Evolutionary conservation across 768 basidiomycete species (phyloP).

Genomic region (Clathrus columnatus): DNA sequence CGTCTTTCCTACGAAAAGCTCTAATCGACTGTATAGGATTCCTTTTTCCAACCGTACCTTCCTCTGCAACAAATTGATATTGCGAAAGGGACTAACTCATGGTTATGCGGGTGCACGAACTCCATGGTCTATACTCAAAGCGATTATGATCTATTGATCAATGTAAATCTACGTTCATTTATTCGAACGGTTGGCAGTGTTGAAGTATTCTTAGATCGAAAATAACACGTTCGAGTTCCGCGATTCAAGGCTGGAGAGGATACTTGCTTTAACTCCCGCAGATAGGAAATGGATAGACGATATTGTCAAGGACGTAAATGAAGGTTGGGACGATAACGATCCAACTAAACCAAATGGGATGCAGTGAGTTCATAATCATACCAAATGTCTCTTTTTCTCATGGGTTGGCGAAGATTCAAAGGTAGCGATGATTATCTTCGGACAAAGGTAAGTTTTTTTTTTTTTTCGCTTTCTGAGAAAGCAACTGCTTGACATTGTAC

Average conservation of each 20-base stretch:
- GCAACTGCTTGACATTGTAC: not conserved
- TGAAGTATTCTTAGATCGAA: conserved; percentile 55
- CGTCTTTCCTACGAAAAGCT: not conserved
- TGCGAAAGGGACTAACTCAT: conserved; percentile 68
- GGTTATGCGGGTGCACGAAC: conserved; percentile 94
- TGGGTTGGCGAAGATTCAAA: conserved; percentile 57
- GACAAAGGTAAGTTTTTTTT: conserved; percentile 48
- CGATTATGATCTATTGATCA: conserved; percentile 84
- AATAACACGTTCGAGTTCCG: conserved; percentile 80
- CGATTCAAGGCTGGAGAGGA: conserved; percentile 69
- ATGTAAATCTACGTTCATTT: conserved; percentile 39
- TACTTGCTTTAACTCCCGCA: conserved; percentile 76
- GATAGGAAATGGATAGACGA: conserved; percentile 99
- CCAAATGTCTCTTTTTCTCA: not conserved
- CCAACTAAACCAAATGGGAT: conserved; percentile 47
- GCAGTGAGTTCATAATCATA: conserved; percentile 41
- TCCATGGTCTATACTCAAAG: conserved; percentile 89
- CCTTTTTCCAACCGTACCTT: conserved; percentile 97
- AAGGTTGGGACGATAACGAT: conserved; percentile 64
- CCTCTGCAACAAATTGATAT: conserved; percentile 93
- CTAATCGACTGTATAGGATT: conserved; percentile 42
- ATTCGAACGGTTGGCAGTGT: not conserved
- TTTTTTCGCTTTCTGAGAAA: not conserved
- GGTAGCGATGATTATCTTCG: conserved; percentile 95
- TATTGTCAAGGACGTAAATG: conserved; percentile 77